phyloP scores from a whole-genome alignment of 345 rosid genomes.

The Barbarea vulgaris region DNA sequence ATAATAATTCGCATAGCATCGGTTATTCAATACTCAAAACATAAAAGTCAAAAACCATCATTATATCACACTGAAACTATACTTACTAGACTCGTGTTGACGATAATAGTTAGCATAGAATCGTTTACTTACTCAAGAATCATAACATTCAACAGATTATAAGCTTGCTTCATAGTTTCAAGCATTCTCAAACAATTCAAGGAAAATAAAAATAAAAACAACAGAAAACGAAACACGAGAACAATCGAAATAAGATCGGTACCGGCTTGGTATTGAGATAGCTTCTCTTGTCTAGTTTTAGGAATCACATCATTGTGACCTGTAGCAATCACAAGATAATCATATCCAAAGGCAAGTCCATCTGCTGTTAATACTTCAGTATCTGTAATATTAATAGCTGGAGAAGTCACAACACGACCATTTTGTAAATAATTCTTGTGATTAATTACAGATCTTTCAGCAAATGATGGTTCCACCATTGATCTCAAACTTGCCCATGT shows the following conservation, averaged over 20 bases:
- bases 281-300: slow-evolving; percentile 58
- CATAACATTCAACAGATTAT: neutral
- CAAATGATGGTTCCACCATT: slow-evolving; percentile 84
- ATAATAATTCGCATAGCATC: neutral
- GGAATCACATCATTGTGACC: slow-evolving; percentile 73
- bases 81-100: neutral
- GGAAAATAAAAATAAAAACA: neutral
- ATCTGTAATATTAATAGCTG: slow-evolving; percentile 62
- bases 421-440: slow-evolving; percentile 67
- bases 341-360: slow-evolving; percentile 52
- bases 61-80: too few relatives aligned
- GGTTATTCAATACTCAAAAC: neutral
- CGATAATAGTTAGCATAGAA: neutral
- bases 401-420: slow-evolving; percentile 64
- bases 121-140: neutral
- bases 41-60: too few relatives aligned
- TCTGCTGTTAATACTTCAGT: slow-evolving; percentile 60
- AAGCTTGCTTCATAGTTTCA: neutral
- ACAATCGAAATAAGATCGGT: slow-evolving; percentile 7
- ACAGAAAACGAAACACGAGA: neutral
- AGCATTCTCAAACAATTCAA: neutral
- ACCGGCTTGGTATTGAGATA: slow-evolving; percentile 52
- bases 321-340: slow-evolving; percentile 84
- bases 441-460: slow-evolving; percentile 63
- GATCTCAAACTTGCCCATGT: slow-evolving; percentile 73